Conservation (phyloP, 163 green algal species). For the Trebouxiophyceae sp. region DNA sequence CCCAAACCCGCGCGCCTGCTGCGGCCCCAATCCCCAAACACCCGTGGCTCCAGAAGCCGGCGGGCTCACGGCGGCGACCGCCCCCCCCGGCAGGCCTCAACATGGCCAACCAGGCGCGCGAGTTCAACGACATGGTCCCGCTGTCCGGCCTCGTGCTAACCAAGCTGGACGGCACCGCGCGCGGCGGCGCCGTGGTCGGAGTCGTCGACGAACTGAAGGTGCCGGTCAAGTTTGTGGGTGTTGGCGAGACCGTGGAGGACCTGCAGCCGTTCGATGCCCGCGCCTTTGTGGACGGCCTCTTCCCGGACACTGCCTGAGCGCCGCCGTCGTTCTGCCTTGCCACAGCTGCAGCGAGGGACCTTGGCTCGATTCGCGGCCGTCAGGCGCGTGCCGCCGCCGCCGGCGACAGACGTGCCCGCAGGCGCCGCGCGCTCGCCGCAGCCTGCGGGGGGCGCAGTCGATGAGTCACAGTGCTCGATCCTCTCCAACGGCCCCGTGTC, state of each 20-base stretch:
- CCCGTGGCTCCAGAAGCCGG: too few relatives aligned
- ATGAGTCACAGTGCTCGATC: too few relatives aligned
- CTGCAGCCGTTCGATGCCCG: conserved; percentile 88
- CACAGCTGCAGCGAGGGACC: neutral
- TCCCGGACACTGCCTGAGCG: conserved; percentile 43
- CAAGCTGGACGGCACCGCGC: conserved; percentile 92
- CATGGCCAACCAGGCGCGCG: conserved; percentile 89
- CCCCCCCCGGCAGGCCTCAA: conserved; percentile 72
- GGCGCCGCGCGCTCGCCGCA: too few relatives aligned
- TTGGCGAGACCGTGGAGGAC: conserved; percentile 89
- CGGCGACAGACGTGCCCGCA: too few relatives aligned
- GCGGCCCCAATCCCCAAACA: too few relatives aligned
- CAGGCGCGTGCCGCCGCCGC: too few relatives aligned
- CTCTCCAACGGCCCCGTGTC: too few relatives aligned
- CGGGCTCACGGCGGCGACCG: too few relatives aligned
- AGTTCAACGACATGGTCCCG: conserved; percentile 81
- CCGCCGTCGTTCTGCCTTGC: neutral
- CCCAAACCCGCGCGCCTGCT: too few relatives aligned
- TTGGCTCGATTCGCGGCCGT: too few relatives aligned
- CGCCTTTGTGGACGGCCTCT: conserved; percentile 85
- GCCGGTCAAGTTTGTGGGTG: conserved; percentile 95
- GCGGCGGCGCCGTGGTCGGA: conserved; percentile 77
- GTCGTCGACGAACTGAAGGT: conserved; percentile 94
- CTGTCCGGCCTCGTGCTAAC: conserved; percentile 92
- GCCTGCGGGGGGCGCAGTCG: too few relatives aligned